Percentiles rank a stretch among this genome's conserved stretches.
Evolutionary conservation across 2,329 filamentous ascomycete species (phyloP).

Genomic region (Epichloe scottii): DNA sequence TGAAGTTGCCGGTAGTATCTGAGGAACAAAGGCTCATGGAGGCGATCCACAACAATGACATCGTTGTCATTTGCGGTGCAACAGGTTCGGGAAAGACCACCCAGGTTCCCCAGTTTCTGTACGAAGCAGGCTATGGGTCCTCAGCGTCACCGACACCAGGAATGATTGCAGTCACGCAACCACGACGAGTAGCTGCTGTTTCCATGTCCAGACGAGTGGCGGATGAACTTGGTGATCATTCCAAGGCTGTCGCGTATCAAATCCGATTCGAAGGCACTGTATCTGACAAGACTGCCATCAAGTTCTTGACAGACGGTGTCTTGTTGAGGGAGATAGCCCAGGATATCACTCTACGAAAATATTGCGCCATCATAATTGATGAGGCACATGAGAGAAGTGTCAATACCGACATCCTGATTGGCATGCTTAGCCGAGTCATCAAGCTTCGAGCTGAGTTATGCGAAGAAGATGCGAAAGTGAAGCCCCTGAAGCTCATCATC

Average conservation of each 20-base stretch:
- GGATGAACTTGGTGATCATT: constrained; percentile 68
- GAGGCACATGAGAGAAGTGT: constrained; percentile 95
- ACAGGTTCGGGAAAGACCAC: constrained; percentile 98
- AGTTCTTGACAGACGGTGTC: constrained; percentile 99
- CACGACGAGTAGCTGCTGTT: constrained; percentile 84
- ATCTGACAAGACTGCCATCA: constrained; percentile 71
- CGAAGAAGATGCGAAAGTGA: constrained; percentile 55
- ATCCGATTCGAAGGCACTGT: constrained; percentile 89
- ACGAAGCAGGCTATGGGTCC: constrained; percentile 83
- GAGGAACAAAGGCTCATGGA: constrained; percentile 99
- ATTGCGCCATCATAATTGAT: constrained; percentile 88
- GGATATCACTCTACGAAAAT: constrained; percentile 78
- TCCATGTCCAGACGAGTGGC: constrained; percentile 92
- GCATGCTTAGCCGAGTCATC: constrained; percentile 88
- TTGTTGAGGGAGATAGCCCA: constrained; percentile 81
- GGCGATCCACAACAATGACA: constrained; percentile 81
- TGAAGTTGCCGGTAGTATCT: constrained; percentile 78
- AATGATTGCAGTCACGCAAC: constrained; percentile 91
- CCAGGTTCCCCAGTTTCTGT: constrained; percentile 91
- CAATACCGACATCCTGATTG: constrained; percentile 96
- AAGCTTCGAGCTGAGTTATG: constrained; percentile 67
- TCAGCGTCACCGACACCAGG: constrained; percentile 68
- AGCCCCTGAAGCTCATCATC: constrained; percentile 83
- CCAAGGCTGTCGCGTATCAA: constrained; percentile 75
- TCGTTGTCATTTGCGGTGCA: constrained; percentile 84